Evolutionary conservation across 352 stramenopile species (phyloP).

Genomic region (Pythium plurisporium): DNA sequence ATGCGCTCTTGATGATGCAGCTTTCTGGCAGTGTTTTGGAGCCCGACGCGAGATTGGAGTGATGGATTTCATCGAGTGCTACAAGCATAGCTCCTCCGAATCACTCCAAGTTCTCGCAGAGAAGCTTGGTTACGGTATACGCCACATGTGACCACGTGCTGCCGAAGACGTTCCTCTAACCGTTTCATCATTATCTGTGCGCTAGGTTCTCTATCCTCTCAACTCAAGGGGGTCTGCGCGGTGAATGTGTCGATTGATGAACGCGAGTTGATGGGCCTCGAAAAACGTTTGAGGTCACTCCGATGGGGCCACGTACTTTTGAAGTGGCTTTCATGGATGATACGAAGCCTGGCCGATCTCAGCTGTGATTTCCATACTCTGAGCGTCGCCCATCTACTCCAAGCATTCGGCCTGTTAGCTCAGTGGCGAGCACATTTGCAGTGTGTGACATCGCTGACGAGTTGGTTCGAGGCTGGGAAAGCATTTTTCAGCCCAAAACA

Average conservation of each 20-base stretch:
- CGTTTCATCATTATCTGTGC: neutral
- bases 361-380: slow-evolving; percentile 21
- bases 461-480: slow-evolving; percentile 24
- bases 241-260: slow-evolving; percentile 4
- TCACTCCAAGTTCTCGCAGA: slow-evolving; percentile 31
- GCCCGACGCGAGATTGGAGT: slow-evolving; percentile 23
- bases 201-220: slow-evolving; percentile 11
- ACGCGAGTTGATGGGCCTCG: slow-evolving; percentile 3
- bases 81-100: slow-evolving; percentile 31
- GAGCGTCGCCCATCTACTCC: slow-evolving; percentile 2
- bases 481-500: slow-evolving; percentile 37
- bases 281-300: slow-evolving; percentile 7
- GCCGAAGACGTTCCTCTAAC: no score
- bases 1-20: slow-evolving; percentile 32
- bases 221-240: slow-evolving; percentile 1
- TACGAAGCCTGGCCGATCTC: slow-evolving; percentile 10
- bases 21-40: slow-evolving; percentile 37
- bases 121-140: slow-evolving; percentile 44
- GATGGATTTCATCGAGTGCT: slow-evolving; percentile 34
- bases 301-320: slow-evolving; percentile 8
- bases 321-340: slow-evolving; percentile 6
- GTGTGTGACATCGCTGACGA: slow-evolving; percentile 25
- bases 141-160: no score
- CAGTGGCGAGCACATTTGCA: slow-evolving; percentile 11
- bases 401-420: neutral